Base-by-base conservation (phyloP, 495 filamentous ascomycete species). In the Cairneyella variabilis region DNA sequence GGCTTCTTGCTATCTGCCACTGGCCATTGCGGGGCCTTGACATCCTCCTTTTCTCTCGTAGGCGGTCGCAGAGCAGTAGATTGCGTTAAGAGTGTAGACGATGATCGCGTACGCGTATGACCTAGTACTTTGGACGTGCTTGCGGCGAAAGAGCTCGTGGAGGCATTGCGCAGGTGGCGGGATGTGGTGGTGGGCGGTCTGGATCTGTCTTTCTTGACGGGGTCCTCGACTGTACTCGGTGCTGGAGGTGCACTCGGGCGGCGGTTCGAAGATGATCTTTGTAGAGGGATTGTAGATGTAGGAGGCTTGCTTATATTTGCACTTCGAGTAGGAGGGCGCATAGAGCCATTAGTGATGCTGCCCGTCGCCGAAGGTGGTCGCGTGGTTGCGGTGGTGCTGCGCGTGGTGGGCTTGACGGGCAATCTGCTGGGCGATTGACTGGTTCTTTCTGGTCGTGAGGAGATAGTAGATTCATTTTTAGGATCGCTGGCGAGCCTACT, bases 361-460 rank as follows among this genome's bases (percentile, higher is more conserved):
- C 53, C 51, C 18, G 50, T 56, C n/a, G 52, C 9, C 23, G 50
- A 60, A 2, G 54, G 45, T 21, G 61, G 57, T 14, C 57, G 26
- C 7, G 46, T 21, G 3, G 44, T 38, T 48, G 37, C 26, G 14
- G 57, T 26, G 17, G 49, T 51, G 21, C 43, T 57, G 56, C 65
- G 59, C 11, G 62, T 67, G 1, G 58, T 48, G 22, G 67, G 65
- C 59, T 71, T 75, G 59, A 72, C 61, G 16, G 75, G 75, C 30
- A 78, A 57, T 53, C 74, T 64, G 54, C 72, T 79, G 1, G 76
- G 75, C 27, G 76, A 79, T 28, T 57, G 58, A 41, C 48, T 50
- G 2, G n/a, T 51, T 41, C 56, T 57, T 17, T 52, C 53, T 40
- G 47, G 12, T 32, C 34, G 43, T 18, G 30, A 38, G 2, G 18